Evolutionary conservation across 495 filamentous ascomycete species (phyloP), one percentile per base, ranked within the genome.

Genomic region (Penicillium egyptiacum): DNA sequence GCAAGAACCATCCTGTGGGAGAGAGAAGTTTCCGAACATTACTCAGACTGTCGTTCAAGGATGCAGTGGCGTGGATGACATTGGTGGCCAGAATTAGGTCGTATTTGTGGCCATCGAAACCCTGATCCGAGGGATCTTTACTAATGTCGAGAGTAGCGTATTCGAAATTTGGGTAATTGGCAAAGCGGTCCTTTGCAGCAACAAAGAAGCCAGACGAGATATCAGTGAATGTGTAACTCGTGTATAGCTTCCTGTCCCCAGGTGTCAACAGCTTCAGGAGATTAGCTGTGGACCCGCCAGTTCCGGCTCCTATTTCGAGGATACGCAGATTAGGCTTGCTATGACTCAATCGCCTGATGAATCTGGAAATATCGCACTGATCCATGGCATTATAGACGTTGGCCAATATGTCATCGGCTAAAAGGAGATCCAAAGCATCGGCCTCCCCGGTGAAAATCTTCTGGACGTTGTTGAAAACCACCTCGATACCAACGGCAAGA

Each of bases 61-160:
- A 57, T 0, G 41, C 48, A 0, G 81, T 85, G 1, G 79, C 79
- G 58, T 86, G 82, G 5, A 86, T 51, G 4, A 83, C 80, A 47
- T 79, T 76, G 10, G 74, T 61, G 0, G 79, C 83, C 16, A 85
- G 53, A 7, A 86, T 66, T 0, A 86, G 56, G 55, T 86, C 83
- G 58, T 79, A 86, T 0, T 59, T 57, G 2, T 52, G 71, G 8
- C 43, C 53, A 16, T 75, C 66, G 47, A 82, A 81, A 0, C 80
- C 82, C 57, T 86, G 82, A 20, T 66, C 55, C 0, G 52, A 33
- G 2, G 78, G 78, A 50, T 82, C 77, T 22, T 70, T 60, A 19
- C 72, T 72, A 25, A 85, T 81, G 53, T 87, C 74, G 0, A 85
- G 56, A 5, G 62, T 62, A 12, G 58, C 53, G 53, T 70, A 85